Evolutionary conservation across 2,329 filamentous ascomycete genomes (phyloP), one percentile per base, ranked within the genome.

Genomic region (Pezicula rhizophila): DNA sequence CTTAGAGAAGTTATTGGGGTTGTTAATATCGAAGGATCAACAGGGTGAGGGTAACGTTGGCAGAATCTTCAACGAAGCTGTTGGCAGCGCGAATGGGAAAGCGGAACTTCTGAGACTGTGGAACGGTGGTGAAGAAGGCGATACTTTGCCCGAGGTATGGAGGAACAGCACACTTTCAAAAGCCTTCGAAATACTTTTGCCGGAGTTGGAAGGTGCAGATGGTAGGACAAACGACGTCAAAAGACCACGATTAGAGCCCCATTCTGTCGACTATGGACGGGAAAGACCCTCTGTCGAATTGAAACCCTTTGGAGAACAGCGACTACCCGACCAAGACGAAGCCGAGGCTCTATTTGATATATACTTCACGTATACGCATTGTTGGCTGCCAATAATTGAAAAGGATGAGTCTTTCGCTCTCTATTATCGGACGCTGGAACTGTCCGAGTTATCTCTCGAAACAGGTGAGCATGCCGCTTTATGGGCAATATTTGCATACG

Each of bases 321-420:
- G 28, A 31, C 75, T 14, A 60, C 64, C 14, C 75, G 79, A 58
- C 78, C 75, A 60, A 82, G 73, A 70, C 71, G 75, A 2, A 71
- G 88, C 7, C 67, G 40, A 42, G 25, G 40, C 40, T n/a, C 25
- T 42, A 12, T 42, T 89, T 33, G 82, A 87, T 52, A 73, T 84
- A 7, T 89, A 88, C 61, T 85, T 87, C 51, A 77, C 83, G 1
- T 87, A 86, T 57, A 86, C 82, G 0, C 83, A 89, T 60, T 80
- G 77, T 47, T 89, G 85, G 85, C 73, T 89, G 25, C 85, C 85
- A 0, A 80, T 89, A 26, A 70, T 84, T 10, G 80, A 87, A 51
- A 82, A 80, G 52, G 76, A 83, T 43, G 74, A 77, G 38, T 69
- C 84, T 26, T 41, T 33, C 12, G 47, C 43, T 31, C 23, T 47